Evolutionary conservation across 345 rosid genomes (phyloP), one percentile per base, ranked within the genome.

Genomic region (Hypericum androsaemum): DNA sequence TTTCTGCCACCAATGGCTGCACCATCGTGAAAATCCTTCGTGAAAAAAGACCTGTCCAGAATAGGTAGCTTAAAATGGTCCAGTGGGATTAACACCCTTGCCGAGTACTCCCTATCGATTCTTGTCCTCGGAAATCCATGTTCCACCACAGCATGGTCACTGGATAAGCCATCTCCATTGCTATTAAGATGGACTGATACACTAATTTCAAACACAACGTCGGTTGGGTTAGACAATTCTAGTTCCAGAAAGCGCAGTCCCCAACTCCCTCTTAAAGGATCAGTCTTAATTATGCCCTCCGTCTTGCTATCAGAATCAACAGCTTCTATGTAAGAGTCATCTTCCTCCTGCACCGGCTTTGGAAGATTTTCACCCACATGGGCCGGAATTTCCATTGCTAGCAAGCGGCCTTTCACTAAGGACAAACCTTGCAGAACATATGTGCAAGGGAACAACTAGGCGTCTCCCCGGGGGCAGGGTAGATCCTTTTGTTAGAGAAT

Each of bases 241-340:
- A 94, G 80, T 67, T 94, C 99, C 22, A 94, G 86, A 70, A 94
- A 86, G 39, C 90, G 89, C 8, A 94, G 67, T 37, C 99, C 97
- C 99, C 99, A 88, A 66, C 99, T 94, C 66, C 99, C 99, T 72
- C 97, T 76, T 47, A 77, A 84, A 44, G 95, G 97, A 72, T 94
- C 85, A 28, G 86, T 88, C 66, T 88, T 94, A 57, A 86, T 83
- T 60, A 88, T 70, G 57, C 83, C 80, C 39, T 94, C 94, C 61
- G 74, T 75, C 75, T 74, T 80, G 65, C 64, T 70, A 59, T 71
- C 86, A 7, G 73, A 61, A 63, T 66, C 75, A 56, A 14, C 58
- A 43, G 61, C 74, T 68, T 80, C 90, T 64, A 67, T 45, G 42
- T 53, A 10, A 32, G 64, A 63, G 37, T 12, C 48, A 57, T 53